phyloP scores from a whole-genome alignment of 345 rosid species.

The Moricandia moricandioides region DNA sequence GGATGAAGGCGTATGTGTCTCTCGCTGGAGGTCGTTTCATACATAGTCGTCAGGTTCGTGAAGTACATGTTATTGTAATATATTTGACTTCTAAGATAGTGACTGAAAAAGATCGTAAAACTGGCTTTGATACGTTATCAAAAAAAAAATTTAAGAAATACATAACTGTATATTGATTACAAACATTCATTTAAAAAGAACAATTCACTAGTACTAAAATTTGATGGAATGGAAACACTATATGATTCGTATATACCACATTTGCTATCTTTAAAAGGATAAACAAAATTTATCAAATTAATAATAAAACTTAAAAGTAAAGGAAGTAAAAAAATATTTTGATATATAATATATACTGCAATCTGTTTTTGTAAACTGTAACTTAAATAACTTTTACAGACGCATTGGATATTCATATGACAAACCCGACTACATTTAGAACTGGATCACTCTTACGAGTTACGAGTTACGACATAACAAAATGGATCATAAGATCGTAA shows the following conservation, averaged over 20 bases:
- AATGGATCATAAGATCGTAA: not conserved
- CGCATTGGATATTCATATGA: not conserved
- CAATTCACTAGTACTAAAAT: not conserved
- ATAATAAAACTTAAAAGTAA: not conserved
- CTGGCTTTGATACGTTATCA: not conserved
- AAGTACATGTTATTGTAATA: not conserved
- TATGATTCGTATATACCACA: not conserved
- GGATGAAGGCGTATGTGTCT: constrained; percentile 73
- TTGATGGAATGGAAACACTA: not conserved
- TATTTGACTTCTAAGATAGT: not conserved
- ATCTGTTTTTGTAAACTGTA: too few species aligned
- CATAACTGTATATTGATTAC: not conserved
- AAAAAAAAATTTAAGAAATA: not conserved
- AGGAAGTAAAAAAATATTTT: too few species aligned
- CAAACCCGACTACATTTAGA: not conserved
- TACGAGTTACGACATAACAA: not conserved
- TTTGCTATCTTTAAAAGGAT: not conserved
- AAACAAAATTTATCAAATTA: not conserved
- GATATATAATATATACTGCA: too few species aligned
- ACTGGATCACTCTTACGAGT: not conserved
- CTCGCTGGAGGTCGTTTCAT: constrained; percentile 45
- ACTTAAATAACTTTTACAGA: not conserved
- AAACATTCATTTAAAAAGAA: not conserved
- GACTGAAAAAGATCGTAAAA: not conserved
- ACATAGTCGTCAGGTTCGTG: not conserved